Evolutionary conservation across 2,329 filamentous ascomycete genomes (phyloP).

Genomic region (Cordyceps pruinosa): DNA sequence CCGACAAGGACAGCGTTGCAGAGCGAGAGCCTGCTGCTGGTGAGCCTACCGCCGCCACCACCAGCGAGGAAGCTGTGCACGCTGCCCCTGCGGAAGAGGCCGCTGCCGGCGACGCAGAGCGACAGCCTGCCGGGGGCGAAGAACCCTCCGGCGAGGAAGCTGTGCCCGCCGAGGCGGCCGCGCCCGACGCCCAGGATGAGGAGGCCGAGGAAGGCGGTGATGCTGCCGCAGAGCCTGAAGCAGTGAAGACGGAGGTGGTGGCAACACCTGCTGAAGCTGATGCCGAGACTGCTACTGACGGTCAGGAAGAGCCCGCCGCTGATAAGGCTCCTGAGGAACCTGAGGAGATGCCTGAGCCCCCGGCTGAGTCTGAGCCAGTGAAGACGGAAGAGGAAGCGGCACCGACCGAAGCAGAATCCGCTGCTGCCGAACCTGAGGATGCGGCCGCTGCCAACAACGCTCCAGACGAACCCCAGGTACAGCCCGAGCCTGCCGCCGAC

Average conservation of each 20-base stretch:
- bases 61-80: neutral
- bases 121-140: constrained; percentile 4
- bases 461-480: no score
- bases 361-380: neutral
- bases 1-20: neutral
- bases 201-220: neutral
- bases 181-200: neutral
- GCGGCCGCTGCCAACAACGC: no score
- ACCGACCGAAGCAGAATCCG: no score
- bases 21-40: neutral
- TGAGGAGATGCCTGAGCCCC: neutral
- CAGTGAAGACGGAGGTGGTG: neutral
- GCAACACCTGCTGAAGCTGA: neutral
- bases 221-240: neutral
- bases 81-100: neutral
- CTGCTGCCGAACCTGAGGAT: no score
- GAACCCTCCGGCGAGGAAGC: neutral
- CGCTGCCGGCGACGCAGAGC: neutral
- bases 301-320: neutral
- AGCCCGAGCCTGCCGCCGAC: neutral
- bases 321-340: neutral
- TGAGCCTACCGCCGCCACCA: no score
- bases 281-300: neutral
- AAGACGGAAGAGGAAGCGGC: no score
- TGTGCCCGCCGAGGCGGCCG: neutral